Evolutionary conservation across 2,329 filamentous ascomycete genomes (phyloP).

Genomic region (Sclerotinia subarctica): DNA sequence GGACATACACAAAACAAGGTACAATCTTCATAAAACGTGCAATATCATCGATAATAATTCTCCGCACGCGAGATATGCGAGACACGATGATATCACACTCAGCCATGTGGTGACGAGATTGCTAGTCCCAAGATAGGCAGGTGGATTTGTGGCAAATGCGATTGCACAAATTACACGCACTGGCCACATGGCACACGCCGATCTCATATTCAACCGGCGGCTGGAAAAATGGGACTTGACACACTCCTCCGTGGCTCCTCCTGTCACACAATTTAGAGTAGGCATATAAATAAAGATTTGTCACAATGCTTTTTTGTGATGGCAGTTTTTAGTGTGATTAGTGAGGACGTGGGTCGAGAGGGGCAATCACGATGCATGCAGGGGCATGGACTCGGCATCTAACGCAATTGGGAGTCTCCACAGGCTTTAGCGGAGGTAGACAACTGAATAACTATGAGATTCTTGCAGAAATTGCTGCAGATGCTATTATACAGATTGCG

Average conservation of each 20-base stretch:
- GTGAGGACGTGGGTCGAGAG: not conserved
- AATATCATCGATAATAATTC: not conserved
- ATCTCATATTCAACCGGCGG: not conserved
- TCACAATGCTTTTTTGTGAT: not conserved
- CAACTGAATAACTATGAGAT: not conserved
- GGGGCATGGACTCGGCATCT: not conserved
- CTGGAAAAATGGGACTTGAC: not conserved
- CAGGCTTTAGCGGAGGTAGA: not conserved
- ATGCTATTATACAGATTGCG: not conserved
- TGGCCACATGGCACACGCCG: conserved; percentile 5
- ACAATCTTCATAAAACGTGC: not conserved
- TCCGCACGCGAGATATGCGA: not conserved
- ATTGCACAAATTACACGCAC: not conserved
- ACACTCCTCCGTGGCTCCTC: conserved; percentile 6
- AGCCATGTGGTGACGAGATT: not conserved
- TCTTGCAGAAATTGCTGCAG: not conserved
- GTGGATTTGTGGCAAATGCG: not conserved
- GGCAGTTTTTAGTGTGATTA: not conserved
- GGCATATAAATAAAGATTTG: not conserved
- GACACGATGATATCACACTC: not conserved
- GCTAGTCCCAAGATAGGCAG: not conserved
- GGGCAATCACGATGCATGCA: not conserved
- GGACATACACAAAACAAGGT: not conserved
- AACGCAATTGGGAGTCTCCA: not conserved
- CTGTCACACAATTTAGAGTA: not conserved